Conservation (phyloP, 306 rosid genomes). For the Nissolia schottii region DNA sequence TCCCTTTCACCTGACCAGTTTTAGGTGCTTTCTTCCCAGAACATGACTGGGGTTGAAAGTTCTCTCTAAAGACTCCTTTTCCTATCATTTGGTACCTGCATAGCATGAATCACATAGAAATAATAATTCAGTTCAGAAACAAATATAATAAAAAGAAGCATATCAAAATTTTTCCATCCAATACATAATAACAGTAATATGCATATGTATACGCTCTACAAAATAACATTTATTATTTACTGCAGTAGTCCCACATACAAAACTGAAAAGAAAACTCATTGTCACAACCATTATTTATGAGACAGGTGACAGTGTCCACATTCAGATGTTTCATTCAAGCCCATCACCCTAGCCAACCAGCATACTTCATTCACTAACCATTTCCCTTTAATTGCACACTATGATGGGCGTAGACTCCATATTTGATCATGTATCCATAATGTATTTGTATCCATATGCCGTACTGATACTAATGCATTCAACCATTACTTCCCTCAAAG, state of each 20-base stretch:
- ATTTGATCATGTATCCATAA: not conserved
- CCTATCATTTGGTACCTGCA: slow-evolving; percentile 53
- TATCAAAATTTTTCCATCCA: not conserved
- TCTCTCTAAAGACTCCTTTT: slow-evolving; percentile 37
- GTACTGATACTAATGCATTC: not conserved
- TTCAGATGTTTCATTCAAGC: not conserved
- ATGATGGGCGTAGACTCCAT: too few species aligned
- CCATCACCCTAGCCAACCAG: not conserved
- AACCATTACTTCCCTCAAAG: not conserved
- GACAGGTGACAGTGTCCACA: not conserved
- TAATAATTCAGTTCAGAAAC: not conserved
- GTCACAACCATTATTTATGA: not conserved
- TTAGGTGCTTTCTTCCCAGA: slow-evolving; percentile 38
- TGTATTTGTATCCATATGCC: too few species aligned
- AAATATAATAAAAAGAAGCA: not conserved
- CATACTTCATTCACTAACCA: not conserved
- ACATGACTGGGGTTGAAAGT: slow-evolving; percentile 43
- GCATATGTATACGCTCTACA: not conserved
- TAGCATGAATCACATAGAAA: not conserved
- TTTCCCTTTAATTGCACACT: not conserved
- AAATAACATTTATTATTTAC: not conserved
- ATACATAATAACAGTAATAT: too few species aligned
- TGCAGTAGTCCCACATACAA: not conserved
- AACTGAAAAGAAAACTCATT: not conserved
- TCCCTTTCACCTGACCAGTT: slow-evolving; percentile 33